Evolutionary conservation across 805 yeast species (phyloP).

Genomic region (Wickerhamomyces hampshirensis): DNA sequence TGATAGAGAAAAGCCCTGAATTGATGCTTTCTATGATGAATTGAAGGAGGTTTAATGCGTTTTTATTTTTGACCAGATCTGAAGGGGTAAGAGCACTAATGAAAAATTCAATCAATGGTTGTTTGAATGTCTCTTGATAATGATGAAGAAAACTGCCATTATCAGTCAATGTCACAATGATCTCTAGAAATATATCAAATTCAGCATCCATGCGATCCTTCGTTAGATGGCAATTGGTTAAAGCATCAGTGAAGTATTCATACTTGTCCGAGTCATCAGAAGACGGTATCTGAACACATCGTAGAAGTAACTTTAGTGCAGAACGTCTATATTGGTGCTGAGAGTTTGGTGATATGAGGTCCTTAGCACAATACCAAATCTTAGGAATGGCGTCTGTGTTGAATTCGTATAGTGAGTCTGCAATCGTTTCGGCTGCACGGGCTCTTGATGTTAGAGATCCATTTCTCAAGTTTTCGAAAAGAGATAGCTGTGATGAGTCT

Average conservation of each 20-base stretch:
- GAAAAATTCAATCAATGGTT: conserved; percentile 34
- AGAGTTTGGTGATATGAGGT: conserved; percentile 38
- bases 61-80: conserved; percentile 22
- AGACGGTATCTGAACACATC: conserved; percentile 49
- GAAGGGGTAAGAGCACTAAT: conserved; percentile 29
- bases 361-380: conserved; percentile 67
- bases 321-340: conserved; percentile 36
- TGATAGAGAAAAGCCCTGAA: conserved; percentile 35
- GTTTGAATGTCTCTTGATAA: conserved; percentile 39
- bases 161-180: conserved; percentile 43
- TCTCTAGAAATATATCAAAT: conserved; percentile 43
- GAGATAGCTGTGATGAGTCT: conserved; percentile 34
- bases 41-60: conserved; percentile 24
- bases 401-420: conserved; percentile 44
- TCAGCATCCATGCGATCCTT: conserved; percentile 39
- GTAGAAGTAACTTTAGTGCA: conserved; percentile 47
- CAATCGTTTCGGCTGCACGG: conserved; percentile 47
- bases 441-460: conserved; percentile 37
- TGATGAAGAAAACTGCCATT: conserved; percentile 52
- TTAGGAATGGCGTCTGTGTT: conserved; percentile 61
- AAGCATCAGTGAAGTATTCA: conserved; percentile 57
- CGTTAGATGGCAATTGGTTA: conserved; percentile 35
- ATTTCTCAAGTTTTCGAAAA: conserved; percentile 34
- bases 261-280: conserved; percentile 44
- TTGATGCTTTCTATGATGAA: conserved; percentile 44